Evolutionary conservation across 768 basidiomycete species (phyloP), one percentile per base, ranked within the genome.

Genomic region (Crucibulum laeve): DNA sequence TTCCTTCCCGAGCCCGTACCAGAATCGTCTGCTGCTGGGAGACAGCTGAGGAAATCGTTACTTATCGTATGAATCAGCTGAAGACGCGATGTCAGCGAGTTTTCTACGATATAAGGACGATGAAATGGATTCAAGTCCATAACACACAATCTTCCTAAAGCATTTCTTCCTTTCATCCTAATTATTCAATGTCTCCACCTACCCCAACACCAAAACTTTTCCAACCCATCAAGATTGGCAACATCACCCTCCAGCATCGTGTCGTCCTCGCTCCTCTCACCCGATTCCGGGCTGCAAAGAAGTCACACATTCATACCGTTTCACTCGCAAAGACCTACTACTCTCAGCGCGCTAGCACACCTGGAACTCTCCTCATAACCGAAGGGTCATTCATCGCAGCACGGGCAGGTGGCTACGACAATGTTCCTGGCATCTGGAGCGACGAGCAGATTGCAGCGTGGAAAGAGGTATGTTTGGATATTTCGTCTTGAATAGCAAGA

Each of bases 391-490:
- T 64, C 43, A 62, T 73, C 47, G 57, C 56, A 41, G 56, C 34
- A 15, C 34, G 47, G 23, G 60, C 62, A 44, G 50, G 65, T 44
- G 59, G 66, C 0, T 62, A 55, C 40, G 42, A 53, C 4, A 51
- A 67, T 45, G 60, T 67, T 1, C 78, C 79, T 0, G 78, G 80
- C 0, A 70, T 80, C 24, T 79, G 67, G 63, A 67, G 52, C 6
- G 55, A 62, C 3, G 73, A 70, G n/a, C 80, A 82, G 48, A 64
- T 80, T 33, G 50, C 49, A 0, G 71, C 56, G 0, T 84, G 80
- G 81, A 79, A 75, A 52, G 53, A 63, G 56, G 74, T 73, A 21
- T 13, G 62, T 42, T 36, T 13, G 8, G 13, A 36, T 28, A 37
- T 35, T 39, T 25, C 15, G 15, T 22, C 14, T 19, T 36, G 15